Evolutionary conservation across 352 stramenopile species (phyloP), one percentile per base, ranked within the genome.

Genomic region (Phytophthora syringae): DNA sequence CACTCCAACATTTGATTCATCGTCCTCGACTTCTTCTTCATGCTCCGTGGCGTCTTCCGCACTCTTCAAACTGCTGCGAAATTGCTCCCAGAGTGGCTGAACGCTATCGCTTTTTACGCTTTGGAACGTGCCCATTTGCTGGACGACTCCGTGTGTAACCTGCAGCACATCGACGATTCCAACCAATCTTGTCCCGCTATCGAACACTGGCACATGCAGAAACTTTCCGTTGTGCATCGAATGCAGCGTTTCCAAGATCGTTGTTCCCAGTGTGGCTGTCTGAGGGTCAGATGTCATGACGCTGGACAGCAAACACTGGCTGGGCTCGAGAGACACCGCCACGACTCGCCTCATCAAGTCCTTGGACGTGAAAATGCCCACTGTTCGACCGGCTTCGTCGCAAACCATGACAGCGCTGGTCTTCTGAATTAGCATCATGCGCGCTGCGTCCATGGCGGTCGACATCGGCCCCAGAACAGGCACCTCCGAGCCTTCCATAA

Each of bases 171-270:
- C 96, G 10, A 99, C 97, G 15, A 99, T 75, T 10, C 95, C 97
- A 39, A 98, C 82, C 25, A 99, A 82, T 32, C 80, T 89, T n/a
- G 80, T 86, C 63, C 88, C 62, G 15, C 89, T 74, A 60, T 98
- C 91, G 55, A 98, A 97, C 2, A 99, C 96, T 10, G 97, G 97
- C 9, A 99, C 80, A 52, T 98, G 98, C 21, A 99, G 70, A 75
- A 99, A 99, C 28, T 91, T 90, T 21, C 98, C 95, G 47, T 99
- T 97, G 72, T 99, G 96, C 95, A 99, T 99, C 49, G 94, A 97
- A 72, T 99, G 96, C 47, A 99, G 76, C 13, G 97, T 98, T 60
- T 99, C 97, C 44, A 99, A 73, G 25, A 99, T 97, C 20, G 95
- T 98, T 22, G 97, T 98, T 58, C 97, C 87, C 40, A 97, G 77